phyloP scores from a whole-genome alignment of 2,329 filamentous ascomycete genomes.

The Aspergillus uvarum region DNA sequence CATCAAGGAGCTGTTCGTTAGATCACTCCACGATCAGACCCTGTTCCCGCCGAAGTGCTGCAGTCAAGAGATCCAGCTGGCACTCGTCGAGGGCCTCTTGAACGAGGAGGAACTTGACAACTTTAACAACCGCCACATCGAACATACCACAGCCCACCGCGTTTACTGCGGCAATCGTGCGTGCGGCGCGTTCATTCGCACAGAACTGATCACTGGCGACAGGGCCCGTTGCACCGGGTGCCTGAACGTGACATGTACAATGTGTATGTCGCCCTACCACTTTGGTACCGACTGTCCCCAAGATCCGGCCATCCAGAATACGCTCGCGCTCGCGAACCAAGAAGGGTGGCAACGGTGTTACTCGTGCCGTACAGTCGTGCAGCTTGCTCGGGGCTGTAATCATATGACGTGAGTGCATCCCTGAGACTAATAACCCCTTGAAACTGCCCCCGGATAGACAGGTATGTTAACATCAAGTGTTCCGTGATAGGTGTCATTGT shows the following conservation, averaged over 20 bases:
- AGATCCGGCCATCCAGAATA: constrained; percentile 5
- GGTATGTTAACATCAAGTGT: too few relatives aligned
- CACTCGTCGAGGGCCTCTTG: not conserved
- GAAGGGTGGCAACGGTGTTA: constrained; percentile 6
- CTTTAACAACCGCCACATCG: not conserved
- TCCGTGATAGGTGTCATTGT: constrained; percentile 7
- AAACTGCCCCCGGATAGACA: too few relatives aligned
- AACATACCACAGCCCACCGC: constrained; percentile 3
- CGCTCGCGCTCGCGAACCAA: not conserved
- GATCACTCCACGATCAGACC: constrained; percentile 2
- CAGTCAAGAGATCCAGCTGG: constrained; percentile 1
- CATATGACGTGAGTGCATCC: constrained; percentile 8
- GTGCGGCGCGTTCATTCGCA: constrained; percentile 4
- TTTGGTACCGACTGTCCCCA: not conserved
- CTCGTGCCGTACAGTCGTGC: constrained; percentile 1
- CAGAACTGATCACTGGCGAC: not conserved
- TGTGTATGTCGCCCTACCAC: constrained; percentile 1
- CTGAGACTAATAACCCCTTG: too few relatives aligned
- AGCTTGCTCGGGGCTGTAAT: constrained; percentile 4
- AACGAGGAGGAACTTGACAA: not conserved
- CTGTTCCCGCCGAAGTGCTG: constrained; percentile 12
- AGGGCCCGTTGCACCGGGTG: constrained; percentile 2
- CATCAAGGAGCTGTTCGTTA: not conserved
- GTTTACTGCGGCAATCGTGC: constrained; percentile 5
- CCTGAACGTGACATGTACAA: not conserved